Base-by-base conservation (phyloP, 148 eudicot genomes). In the Diospyros lotus region DNA sequence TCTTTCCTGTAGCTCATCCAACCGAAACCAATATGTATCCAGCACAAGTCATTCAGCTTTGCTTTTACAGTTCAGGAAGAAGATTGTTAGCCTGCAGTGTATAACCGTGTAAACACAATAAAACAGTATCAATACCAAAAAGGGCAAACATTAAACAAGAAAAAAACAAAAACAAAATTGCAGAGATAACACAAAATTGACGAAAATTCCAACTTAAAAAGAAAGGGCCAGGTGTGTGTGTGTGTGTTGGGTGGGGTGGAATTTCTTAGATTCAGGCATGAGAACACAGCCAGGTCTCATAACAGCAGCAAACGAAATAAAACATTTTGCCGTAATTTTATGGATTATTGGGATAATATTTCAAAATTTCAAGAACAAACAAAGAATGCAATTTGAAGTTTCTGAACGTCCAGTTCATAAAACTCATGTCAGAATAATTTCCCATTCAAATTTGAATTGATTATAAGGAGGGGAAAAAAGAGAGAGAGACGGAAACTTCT, bases 51-150 rank as follows among this genome's bases (percentile, higher is more conserved):
- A 6, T 38, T 72, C 39, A 59, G 75, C 65, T 72, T 7, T 39
- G 43, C 12, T 39, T 43, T 54, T 60, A 11, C 64, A 66, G 58
- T 15, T 44, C 45, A 17, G 66, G 13, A 75, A 66, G 13, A 61
- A 67, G 8, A 66, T 54, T 17, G 44, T 18, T 4, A 4, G 65
- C 6, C 2, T 58, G 72, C 42, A 39, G 43, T 18, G n/a, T n/a
- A 69, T 51, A 74, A 28, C 17, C 55, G 41, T 43, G 77, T 48
- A 14, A 75, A 75, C 9, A 75, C 56, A 56, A 56, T 1, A 11
- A 45, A 48, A 42, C 12, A 10, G 48, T 9, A 38, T 39, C 64
- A 68, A 69, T 39, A 53, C 54, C 43, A 50, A 8, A 58, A 58
- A 48, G 55, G 5, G 8, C 41, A 58, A 66, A 17, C 12, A 64